Evolutionary conservation across 2,329 filamentous ascomycete genomes (phyloP).

Genomic region (Neonectria ditissima): DNA sequence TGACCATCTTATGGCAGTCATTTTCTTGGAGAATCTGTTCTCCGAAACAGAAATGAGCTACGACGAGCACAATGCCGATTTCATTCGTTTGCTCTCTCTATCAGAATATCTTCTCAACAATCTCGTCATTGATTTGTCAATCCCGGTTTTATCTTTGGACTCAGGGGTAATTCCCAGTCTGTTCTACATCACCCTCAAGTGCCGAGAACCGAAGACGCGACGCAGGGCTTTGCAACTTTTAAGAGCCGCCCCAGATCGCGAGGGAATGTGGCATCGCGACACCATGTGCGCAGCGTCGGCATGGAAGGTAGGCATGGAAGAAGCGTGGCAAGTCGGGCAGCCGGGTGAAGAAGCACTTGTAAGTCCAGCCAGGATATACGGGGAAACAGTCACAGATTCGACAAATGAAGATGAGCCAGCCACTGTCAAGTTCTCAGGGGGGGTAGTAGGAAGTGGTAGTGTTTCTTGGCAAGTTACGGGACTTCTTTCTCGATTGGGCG

Average conservation of each 20-base stretch:
- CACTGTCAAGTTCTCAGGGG: background rate
- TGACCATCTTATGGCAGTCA: background rate
- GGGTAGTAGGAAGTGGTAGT: background rate
- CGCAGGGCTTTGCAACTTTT: background rate
- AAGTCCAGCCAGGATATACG: background rate
- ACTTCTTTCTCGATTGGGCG: background rate
- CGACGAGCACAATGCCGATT: background rate
- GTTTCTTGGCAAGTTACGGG: background rate
- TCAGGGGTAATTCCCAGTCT: background rate
- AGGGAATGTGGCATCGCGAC: background rate
- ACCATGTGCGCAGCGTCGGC: background rate
- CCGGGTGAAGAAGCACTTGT: background rate
- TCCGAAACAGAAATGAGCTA: background rate
- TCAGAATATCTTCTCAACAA: background rate
- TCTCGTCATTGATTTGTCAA: background rate
- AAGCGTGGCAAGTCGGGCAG: background rate
- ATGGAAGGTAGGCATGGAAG: background rate
- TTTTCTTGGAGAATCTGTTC: background rate
- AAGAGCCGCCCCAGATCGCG: background rate
- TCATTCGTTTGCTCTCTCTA: background rate
- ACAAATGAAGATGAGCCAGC: background rate
- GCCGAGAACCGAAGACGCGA: background rate
- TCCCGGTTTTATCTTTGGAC: background rate
- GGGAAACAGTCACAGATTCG: background rate
- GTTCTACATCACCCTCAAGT: background rate